Evolutionary conservation across 768 basidiomycete species (phyloP), one percentile per base, ranked within the genome.

Genomic region (Mycena kentingensis): DNA sequence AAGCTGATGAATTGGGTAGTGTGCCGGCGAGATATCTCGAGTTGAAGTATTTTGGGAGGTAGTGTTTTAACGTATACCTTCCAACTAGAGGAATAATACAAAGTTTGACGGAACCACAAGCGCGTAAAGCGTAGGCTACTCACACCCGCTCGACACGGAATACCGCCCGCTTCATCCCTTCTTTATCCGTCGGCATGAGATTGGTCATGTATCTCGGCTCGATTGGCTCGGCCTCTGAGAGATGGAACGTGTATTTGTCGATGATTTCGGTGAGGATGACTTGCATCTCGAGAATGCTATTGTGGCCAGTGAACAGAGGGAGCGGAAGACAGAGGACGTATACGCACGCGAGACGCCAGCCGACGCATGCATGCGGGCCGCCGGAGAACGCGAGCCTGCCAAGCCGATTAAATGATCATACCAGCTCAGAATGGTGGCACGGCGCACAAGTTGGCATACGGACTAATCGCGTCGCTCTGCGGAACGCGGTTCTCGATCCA

Each of bases 221-320:
- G 45, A 52, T 46, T n/a, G 45, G 39, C 44, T 52, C 44, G 21
- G 42, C 46, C 41, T 19, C 46, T 29, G 70, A 70, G 49, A 51
- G 69, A 67, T 70, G 51, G 51, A 77, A 70, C 52, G 75, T 67
- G 53, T 77, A 76, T 56, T 71, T 67, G 22, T 64, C 60, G 24
- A 78, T 39, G 27, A 73, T 64, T 52, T 74, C 71, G 15, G 71
- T 66, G 26, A 78, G 59, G 56, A 79, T 75, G 3, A 68, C 66
- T 51, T 79, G 78, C 39, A 77, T 60, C 58, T 80, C 77, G 43
- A 68, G 52, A 0, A 74, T 39, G 8, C 68, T 70, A 57, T 51
- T 41, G 35, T 28, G 27, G 43, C 35, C 44, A 26, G 27, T 26
- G 29, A 36, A 32, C 34, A 29, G 49, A 34, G 46, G 24, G 38